Conservation (phyloP, 352 stramenopile species). For the Globisporangium splendens region DNA sequence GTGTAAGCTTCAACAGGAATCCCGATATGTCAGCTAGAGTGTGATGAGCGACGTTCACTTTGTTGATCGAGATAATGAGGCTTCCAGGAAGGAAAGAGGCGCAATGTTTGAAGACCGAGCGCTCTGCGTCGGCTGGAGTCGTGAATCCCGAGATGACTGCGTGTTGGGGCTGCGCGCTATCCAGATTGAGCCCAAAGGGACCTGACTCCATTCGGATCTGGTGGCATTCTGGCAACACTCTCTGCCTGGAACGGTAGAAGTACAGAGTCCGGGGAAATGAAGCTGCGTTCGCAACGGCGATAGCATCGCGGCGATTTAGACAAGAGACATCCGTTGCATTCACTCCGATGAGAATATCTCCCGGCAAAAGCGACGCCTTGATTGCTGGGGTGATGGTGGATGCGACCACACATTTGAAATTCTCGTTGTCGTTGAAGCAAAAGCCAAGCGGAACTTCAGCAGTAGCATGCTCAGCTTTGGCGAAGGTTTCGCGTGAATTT, state of each 20-base stretch:
- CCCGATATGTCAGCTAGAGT: constrained; percentile 34
- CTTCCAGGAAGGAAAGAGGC: constrained; percentile 37
- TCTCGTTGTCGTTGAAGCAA: constrained; percentile 31
- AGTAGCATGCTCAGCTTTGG: constrained; percentile 18
- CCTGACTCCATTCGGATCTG: constrained; percentile 32
- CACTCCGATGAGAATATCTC: constrained; percentile 44
- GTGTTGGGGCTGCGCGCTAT: constrained; percentile 23
- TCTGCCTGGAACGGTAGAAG: constrained; percentile 21
- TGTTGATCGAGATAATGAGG: constrained; percentile 66
- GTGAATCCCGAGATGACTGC: constrained; percentile 46
- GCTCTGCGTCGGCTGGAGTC: constrained; percentile 27
- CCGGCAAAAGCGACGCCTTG: constrained; percentile 15
- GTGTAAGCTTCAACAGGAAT: constrained; percentile 42
- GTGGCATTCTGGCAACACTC: constrained; percentile 38
- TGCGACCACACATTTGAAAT: constrained; percentile 33
- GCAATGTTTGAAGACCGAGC: constrained; percentile 31
- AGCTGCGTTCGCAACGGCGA: constrained; percentile 24
- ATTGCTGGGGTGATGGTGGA: constrained; percentile 13
- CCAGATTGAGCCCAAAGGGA: constrained; percentile 48
- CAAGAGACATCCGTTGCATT: constrained; percentile 38
- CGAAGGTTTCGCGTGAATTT: constrained; percentile 22
- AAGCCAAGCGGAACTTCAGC: constrained; percentile 25
- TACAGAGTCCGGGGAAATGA: constrained; percentile 30
- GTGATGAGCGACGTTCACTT: constrained; percentile 46
- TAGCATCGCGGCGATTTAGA: constrained; percentile 25